Evolutionary conservation across 2,329 filamentous ascomycete genomes (phyloP).

Genomic region (Penicillium psychrosexuale): DNA sequence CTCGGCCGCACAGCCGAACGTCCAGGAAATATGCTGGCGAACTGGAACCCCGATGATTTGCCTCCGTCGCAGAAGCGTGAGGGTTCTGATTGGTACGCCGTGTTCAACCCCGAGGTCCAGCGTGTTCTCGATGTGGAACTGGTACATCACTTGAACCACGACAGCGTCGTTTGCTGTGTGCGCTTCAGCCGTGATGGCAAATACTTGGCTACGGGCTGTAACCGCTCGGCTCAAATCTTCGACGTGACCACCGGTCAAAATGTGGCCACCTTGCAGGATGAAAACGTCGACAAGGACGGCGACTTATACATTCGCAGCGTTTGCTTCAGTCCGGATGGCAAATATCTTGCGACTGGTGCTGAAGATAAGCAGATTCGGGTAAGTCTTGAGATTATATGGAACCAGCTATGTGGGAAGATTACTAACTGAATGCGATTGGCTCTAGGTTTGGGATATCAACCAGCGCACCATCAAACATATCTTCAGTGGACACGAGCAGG

Average conservation of each 20-base stretch:
- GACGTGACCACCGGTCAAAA: conserved; percentile 85
- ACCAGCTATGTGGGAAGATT: background rate
- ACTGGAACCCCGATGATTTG: conserved; percentile 81
- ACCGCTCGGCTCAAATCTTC: conserved; percentile 98
- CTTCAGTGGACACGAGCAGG: conserved; percentile 96
- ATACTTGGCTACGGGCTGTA: conserved; percentile 94
- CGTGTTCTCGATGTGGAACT: conserved; percentile 90
- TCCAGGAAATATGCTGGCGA: conserved; percentile 71
- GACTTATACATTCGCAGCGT: conserved; percentile 97
- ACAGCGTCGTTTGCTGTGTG: conserved; percentile 97
- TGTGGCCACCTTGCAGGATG: conserved; percentile 85
- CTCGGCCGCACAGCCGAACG: conserved; percentile 38
- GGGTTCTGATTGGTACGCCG: conserved; percentile 88
- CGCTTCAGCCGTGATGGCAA: conserved; percentile 94
- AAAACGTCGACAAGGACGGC: conserved; percentile 78
- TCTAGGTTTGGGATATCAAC: conserved; percentile 89
- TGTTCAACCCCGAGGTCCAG: conserved; percentile 90
- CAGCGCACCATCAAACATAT: conserved; percentile 81
- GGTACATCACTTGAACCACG: conserved; percentile 86
- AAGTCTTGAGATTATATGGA: conserved; percentile 38
- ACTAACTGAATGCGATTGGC: conserved; percentile 9
- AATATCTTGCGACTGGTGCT: conserved; percentile 89
- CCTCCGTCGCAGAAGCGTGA: conserved; percentile 86
- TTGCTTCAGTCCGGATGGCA: conserved; percentile 96
- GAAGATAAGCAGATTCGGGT: conserved; percentile 97